These are phyloP conservation scores for Scheffersomyces stambukii DNA, from an alignment of 1,139 yeast genomes.

Conservation along the genomic window DNA sequence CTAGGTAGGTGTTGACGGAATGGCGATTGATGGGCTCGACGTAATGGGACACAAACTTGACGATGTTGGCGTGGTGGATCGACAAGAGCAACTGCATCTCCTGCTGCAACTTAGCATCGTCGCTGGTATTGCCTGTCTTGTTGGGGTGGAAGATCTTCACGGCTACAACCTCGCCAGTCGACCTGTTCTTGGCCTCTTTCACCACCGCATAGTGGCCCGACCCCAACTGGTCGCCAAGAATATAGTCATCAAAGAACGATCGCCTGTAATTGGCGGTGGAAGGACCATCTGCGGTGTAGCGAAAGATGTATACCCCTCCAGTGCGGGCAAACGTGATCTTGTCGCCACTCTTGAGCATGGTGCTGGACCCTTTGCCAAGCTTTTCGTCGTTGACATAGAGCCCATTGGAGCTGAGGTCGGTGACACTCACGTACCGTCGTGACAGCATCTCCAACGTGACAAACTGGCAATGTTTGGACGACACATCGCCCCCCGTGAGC, in stretches of 20 bases:
- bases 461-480: constrained; percentile 61
- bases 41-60: constrained; percentile 59
- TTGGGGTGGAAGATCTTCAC: constrained; percentile 77
- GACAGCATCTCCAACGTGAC: constrained; percentile 26
- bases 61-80: constrained; percentile 70
- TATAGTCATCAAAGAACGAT: constrained; percentile 58
- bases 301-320: constrained; percentile 52
- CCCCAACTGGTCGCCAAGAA: constrained; percentile 60
- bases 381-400: constrained; percentile 57
- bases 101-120: constrained; percentile 56
- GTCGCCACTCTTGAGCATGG: constrained; percentile 60
- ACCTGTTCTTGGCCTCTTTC: constrained; percentile 58
- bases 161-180: constrained; percentile 59
- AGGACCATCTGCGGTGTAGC: constrained; percentile 33
- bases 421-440: constrained; percentile 43
- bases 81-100: constrained; percentile 63
- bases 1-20: constrained; percentile 58
- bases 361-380: constrained; percentile 45
- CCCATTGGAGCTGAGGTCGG: constrained; percentile 66
- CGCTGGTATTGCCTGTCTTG: constrained; percentile 30
- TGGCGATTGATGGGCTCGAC: constrained; percentile 61
- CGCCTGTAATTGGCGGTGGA: constrained; percentile 13
- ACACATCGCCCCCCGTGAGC: constrained; percentile 56
- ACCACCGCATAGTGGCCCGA: constrained; percentile 79
- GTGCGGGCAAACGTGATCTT: constrained; percentile 57